Evolutionary conservation across 176 grass and related monocot genomes (phyloP).

Genomic region (Avena atlantica): DNA sequence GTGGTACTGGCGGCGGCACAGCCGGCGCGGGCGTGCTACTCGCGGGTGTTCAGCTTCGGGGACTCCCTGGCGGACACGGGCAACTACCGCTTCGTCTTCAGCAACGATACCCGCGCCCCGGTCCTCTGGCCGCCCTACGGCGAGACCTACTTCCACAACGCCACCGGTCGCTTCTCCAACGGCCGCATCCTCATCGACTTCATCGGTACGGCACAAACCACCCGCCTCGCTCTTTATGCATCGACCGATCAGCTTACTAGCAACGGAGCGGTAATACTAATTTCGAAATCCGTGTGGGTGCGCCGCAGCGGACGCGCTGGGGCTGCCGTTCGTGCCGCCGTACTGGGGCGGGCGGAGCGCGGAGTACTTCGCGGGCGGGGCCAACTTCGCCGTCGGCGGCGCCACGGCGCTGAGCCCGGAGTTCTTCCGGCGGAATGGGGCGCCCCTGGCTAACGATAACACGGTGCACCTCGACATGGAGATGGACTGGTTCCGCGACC

Average conservation of each 20-base stretch:
- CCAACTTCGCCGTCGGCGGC: conserved; percentile 86
- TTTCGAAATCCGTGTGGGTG: background rate
- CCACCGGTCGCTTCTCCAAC: conserved; percentile 82
- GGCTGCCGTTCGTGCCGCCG: conserved; percentile 54
- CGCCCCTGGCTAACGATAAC: conserved; percentile 32
- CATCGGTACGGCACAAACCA: conserved; percentile 54
- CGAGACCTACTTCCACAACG: conserved; percentile 68
- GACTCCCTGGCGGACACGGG: conserved; percentile 88
- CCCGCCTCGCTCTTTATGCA: too few relatives aligned
- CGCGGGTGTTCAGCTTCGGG: conserved; percentile 71
- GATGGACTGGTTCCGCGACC: conserved; percentile 74
- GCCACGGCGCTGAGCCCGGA: conserved; percentile 66
- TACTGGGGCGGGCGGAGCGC: conserved; percentile 53
- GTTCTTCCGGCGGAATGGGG: conserved; percentile 72
- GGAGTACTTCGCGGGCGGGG: conserved; percentile 60
- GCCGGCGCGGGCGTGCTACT: conserved; percentile 47
- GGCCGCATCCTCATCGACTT: conserved; percentile 82
- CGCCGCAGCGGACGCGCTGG: conserved; percentile 55
- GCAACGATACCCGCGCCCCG: conserved; percentile 33
- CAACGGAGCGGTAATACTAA: background rate
- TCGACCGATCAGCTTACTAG: background rate
- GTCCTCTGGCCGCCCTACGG: conserved; percentile 61
- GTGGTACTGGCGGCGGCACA: background rate
- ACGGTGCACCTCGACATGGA: conserved; percentile 58
- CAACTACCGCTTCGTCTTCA: conserved; percentile 51